Evolutionary conservation across 495 filamentous ascomycete genomes (phyloP), one percentile per base, ranked within the genome.

Genomic region (Penicillium turbatum): DNA sequence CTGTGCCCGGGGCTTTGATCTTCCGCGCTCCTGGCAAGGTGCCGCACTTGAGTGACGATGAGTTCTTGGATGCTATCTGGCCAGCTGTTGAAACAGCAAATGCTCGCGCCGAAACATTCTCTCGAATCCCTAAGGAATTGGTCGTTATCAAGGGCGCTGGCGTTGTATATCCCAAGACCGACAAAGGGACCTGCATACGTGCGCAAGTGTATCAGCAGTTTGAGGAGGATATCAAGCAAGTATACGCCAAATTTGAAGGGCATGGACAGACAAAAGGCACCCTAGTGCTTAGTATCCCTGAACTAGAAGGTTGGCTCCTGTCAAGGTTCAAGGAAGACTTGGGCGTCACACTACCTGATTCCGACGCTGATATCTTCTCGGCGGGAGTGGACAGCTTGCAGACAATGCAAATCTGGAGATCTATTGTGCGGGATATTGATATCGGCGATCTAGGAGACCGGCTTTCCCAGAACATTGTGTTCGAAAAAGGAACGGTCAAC

Each of bases 161-260:
- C 51, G 60, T 73, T 5, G 57, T 66, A 34, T 82, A 81, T 49
- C 72, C 78, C 6, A 69, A 67, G 10, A 80, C 78, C 5, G 81
- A 84, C 55, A 83, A 84, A 62, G 79, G 74, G 43, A 79, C 75
- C 2, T 74, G 78, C 38, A 84, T 83, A 48, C 73, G 82, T 11
- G 68, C 76, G 30, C 74, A 78, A 34, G 75, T 81, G 17, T 81
- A 85, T 56, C 61, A 64, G 29, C 61, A 66, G 2, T 84, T 81
- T 48, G 66, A 70, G 6, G 62, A 74, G 5, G 54, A 77, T 31
- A 83, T 83, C 15, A 69, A 82, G 8, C 52, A 56, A 6, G 60
- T 71, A 3, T 85, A 85, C 52, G 64, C 50, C 13, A 43, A 34
- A 1, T 64, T 64, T 67, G 47, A 64, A 55, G 40, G 64, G 30